phyloP scores from a whole-genome alignment of 495 filamentous ascomycete genomes.

The Clavariopsis aquatica region DNA sequence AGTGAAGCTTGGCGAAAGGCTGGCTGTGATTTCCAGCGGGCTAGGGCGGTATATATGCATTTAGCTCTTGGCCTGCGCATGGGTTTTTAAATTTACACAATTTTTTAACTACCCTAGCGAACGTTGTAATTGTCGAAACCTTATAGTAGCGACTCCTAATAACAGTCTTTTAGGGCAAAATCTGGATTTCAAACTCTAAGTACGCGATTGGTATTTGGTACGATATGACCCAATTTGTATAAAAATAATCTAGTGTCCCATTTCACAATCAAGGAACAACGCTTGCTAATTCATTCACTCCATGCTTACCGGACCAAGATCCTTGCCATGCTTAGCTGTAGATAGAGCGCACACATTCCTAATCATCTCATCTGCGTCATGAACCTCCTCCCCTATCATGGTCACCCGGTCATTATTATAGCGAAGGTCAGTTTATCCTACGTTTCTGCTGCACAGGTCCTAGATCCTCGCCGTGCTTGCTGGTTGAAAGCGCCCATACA shows the following conservation, averaged over 20 bases:
- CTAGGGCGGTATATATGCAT: neutral
- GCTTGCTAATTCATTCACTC: neutral
- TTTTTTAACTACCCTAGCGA: neutral
- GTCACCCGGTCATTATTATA: neutral
- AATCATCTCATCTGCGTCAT: neutral
- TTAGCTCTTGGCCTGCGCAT: neutral
- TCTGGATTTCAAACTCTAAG: neutral
- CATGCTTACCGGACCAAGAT: neutral
- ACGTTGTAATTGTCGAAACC: neutral
- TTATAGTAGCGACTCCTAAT: neutral
- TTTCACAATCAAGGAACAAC: neutral
- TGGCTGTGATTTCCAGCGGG: too few relatives aligned
- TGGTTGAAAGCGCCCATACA: neutral
- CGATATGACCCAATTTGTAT: neutral
- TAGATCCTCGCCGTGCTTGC: neutral
- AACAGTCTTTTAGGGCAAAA: neutral
- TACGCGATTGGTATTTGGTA: neutral
- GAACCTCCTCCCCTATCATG: neutral
- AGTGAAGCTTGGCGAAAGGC: too few relatives aligned
- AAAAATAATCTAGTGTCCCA: neutral
- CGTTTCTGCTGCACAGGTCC: neutral
- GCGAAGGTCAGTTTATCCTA: neutral
- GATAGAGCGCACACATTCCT: neutral
- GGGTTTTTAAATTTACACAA: neutral
- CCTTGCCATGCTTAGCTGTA: neutral